Base-by-base conservation (phyloP, 2,329 filamentous ascomycete genomes). In the Pestalotiopsis sp. region DNA sequence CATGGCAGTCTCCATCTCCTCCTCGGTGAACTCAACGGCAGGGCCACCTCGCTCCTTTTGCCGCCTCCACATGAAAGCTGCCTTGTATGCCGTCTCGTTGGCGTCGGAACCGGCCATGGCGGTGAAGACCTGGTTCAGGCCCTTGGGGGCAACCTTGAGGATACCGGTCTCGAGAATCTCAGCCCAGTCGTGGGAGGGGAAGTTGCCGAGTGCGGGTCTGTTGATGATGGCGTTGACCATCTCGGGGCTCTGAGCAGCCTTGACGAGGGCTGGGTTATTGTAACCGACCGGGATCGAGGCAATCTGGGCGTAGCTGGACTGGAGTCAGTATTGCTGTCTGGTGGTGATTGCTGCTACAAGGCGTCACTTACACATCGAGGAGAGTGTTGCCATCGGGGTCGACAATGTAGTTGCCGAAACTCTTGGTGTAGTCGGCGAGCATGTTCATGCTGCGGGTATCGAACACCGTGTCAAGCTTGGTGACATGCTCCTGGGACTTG, bases 51-150 rank as follows among this genome's bases (percentile, higher is more conserved):
- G 93, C 82, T 96, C 89, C 71, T 90, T 87, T 80, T 94, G 92
- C 63, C 93, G 90, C 77, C 92, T 91, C 87, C 92, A 97, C 91
- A 97, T 97, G 84, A 97, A 97, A 64, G 95, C 94, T 9, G 94
- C 94, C 84, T 97, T 97, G 88, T 94, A 97, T 58, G 95, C 95
- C 41, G 93, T 92, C 84, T 97, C 95, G 83, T 97, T 97, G 81
- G 94, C 94, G 77, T 97, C 94, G 23, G 93, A 97, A 70, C 94
- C 94, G 66, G 94, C 90, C 85, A 94, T 92, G 72, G 92, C 93
- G 20, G 94, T 97, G 84, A 97, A 97, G 74, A 97, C 94, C 81
- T 97, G 93, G 85, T 94, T 84, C 71, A 95, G 84, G 41, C 94
- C 94, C 79, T 91, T 92, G 69, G 94, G 95, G 0, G 94, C 93